These are phyloP conservation scores for Backusella liffmaniae DNA, from an alignment of 192 early-diverging fungal species.

Conservation along the genomic window DNA sequence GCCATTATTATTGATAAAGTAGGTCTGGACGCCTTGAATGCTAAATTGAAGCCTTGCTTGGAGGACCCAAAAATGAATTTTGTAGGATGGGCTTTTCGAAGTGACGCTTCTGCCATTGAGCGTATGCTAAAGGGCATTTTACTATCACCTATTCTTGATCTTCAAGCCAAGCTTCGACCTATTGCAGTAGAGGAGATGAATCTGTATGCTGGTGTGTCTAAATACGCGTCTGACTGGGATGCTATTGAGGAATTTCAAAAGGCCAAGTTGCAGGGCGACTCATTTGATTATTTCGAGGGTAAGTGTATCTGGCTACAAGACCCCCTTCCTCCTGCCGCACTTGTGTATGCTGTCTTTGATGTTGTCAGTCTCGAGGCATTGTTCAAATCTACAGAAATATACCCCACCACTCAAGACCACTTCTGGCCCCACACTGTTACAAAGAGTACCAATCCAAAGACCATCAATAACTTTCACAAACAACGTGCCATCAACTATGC, in stretches of 20 bases:
- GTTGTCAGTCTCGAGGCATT: constrained; percentile 25
- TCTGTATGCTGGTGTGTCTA: constrained; percentile 17
- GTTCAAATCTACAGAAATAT: background rate
- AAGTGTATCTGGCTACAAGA: constrained; percentile 28
- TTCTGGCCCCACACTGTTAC: constrained; percentile 13
- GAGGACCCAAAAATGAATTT: background rate
- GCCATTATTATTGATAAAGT: constrained; percentile 23
- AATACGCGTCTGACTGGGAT: constrained; percentile 20
- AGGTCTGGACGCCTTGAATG: background rate
- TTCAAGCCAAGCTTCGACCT: constrained; percentile 19
- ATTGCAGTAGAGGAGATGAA: constrained; percentile 19
- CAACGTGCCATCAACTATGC: background rate
- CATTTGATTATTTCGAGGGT: constrained; percentile 17
- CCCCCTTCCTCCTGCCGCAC: constrained; percentile 25
- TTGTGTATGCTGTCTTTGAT: constrained; percentile 38
- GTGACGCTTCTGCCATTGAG: constrained; percentile 34
- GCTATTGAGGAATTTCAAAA: constrained; percentile 20
- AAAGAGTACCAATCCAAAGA: background rate
- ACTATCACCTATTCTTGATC: constrained; percentile 21
- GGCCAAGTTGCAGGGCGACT: constrained; percentile 4
- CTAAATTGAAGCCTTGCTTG: constrained; percentile 1
- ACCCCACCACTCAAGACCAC: background rate
- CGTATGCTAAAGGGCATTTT: constrained; percentile 1
- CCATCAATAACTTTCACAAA: background rate
- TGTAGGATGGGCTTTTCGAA: constrained; percentile 31